These are phyloP conservation scores for Bolboschoenoplectus hybrid DNA, from an alignment of 202 grass and related monocot species.

Conservation along the genomic window DNA sequence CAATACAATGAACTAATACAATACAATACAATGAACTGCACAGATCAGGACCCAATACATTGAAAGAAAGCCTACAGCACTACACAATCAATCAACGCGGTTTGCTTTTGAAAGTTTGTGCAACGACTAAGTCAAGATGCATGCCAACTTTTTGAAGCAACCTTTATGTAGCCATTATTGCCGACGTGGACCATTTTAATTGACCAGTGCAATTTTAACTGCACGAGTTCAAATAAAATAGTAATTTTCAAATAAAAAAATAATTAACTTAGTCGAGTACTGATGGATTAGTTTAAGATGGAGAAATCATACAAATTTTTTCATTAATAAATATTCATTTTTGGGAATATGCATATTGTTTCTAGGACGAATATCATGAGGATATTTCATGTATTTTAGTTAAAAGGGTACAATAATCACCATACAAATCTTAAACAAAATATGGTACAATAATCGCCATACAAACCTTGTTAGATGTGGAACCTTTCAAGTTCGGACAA, in stretches of 20 bases:
- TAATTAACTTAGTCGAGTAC: too few relatives aligned
- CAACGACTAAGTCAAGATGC: conserved; percentile 25
- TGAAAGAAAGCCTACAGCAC: neutral
- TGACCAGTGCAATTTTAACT: neutral
- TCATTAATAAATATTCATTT: neutral
- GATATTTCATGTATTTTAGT: neutral
- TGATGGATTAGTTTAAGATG: too few relatives aligned
- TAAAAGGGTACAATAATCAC: neutral
- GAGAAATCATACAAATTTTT: neutral
- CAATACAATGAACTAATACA: too few relatives aligned
- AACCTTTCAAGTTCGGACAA: neutral
- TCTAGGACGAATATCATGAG: neutral
- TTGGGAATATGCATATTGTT: neutral
- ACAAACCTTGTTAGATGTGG: neutral
- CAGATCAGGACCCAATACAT: too few relatives aligned
- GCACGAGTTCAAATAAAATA: too few relatives aligned
- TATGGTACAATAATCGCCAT: neutral
- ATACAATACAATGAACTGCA: too few relatives aligned
- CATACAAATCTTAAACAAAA: too few relatives aligned
- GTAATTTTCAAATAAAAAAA: too few relatives aligned
- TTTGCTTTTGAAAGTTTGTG: conserved; percentile 6
- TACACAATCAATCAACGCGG: neutral
- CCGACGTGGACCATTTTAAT: neutral
- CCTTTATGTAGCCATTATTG: neutral
- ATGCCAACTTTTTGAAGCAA: neutral